Percentiles rank a stretch among this genome's conserved stretches.
These are phyloP conservation scores for Suillus bovinus DNA, from an alignment of 768 basidiomycete species.

Conservation along the genomic window DNA sequence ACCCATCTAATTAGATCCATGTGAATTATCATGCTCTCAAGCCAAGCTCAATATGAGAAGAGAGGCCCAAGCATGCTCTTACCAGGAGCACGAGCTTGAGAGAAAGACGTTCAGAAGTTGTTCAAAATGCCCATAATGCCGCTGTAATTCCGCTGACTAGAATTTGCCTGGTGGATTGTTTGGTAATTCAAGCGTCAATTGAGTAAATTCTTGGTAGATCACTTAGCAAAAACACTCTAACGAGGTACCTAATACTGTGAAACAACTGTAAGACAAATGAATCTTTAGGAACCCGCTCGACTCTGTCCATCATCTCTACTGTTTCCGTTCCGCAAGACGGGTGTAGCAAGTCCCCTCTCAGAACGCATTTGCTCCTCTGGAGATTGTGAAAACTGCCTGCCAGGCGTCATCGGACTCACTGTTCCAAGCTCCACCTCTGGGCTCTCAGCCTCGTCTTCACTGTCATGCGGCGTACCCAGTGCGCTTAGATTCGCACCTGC, in stretches of 20 bases:
- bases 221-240: not conserved
- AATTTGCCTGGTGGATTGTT: not conserved
- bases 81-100: not conserved
- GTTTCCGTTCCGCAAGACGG: constrained; percentile 54
- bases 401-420: constrained; percentile 13
- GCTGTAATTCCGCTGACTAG: not conserved
- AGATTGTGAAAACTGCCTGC: constrained; percentile 21
- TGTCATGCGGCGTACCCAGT: constrained; percentile 34
- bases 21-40: too few relatives aligned
- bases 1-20: too few relatives aligned
- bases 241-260: constrained; percentile 4
- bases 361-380: constrained; percentile 52
- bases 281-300: constrained; percentile 1
- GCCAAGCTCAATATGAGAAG: too few relatives aligned
- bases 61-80: not conserved
- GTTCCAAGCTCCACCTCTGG: constrained; percentile 48
- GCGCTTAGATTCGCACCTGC: constrained; percentile 22
- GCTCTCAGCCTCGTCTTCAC: constrained; percentile 42
- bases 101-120: not conserved
- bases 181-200: not conserved
- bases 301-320: constrained; percentile 27
- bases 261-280: not conserved
- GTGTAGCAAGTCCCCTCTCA: constrained; percentile 66
- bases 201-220: not conserved
- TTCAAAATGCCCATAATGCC: not conserved